Conservation (phyloP, 2,329 filamentous ascomycete genomes). For the Scedosporium boydii region DNA sequence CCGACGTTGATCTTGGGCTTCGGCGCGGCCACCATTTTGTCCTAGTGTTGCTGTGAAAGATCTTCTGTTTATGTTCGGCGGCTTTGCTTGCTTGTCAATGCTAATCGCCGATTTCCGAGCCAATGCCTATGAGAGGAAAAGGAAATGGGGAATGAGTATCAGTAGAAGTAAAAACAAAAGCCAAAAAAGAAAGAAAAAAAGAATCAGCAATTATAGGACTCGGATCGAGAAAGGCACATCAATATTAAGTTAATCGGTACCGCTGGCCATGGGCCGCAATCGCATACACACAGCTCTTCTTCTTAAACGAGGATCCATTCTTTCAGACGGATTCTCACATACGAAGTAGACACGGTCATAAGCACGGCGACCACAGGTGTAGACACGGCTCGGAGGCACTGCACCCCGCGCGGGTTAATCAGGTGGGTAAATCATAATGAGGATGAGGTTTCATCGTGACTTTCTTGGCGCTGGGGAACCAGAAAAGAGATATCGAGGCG, state of each 20-base stretch:
- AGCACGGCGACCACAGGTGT: not conserved
- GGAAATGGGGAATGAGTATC: too few species aligned
- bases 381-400: not conserved
- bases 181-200: not conserved
- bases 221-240: not conserved
- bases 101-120: too few species aligned
- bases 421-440: not conserved
- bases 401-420: conserved; percentile 1
- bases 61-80: not conserved
- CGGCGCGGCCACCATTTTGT: not conserved
- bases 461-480: not conserved
- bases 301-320: not conserved
- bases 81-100: not conserved
- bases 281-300: not conserved
- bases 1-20: conserved; percentile 4
- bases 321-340: not conserved
- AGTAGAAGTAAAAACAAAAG: too few species aligned
- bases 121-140: too few species aligned
- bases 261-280: not conserved
- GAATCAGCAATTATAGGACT: not conserved
- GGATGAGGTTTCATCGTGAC: not conserved
- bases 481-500: not conserved
- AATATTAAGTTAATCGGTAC: not conserved
- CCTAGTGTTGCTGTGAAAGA: not conserved
- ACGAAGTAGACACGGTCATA: not conserved